phyloP scores from a whole-genome alignment of 345 rosid genomes.

The Eucalyptus viminalis region DNA sequence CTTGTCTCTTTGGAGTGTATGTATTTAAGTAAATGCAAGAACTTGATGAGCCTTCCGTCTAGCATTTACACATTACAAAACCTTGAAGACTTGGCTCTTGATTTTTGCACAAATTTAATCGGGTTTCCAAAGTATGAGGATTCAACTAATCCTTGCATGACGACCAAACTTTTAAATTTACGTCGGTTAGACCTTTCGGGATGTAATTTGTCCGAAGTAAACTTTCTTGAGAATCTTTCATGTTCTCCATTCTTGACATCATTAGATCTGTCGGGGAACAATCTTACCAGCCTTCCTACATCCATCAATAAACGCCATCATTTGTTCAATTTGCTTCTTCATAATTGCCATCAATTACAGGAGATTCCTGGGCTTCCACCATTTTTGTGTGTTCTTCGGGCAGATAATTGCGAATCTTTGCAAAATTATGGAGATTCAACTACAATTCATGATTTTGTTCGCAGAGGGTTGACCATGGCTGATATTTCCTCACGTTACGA shows the following conservation, averaged over 20 bases:
- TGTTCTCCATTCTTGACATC: neutral
- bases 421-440: neutral
- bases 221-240: neutral
- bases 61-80: neutral
- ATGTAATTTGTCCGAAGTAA: neutral
- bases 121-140: neutral
- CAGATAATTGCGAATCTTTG: rapidly evolving
- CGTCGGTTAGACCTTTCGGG: rapidly evolving
- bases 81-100: neutral
- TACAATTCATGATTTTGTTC: neutral
- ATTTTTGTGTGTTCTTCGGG: rapidly evolving
- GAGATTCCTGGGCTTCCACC: no score
- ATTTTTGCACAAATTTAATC: neutral
- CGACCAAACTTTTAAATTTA: neutral
- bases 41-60: neutral
- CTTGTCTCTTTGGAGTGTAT: rapidly evolving
- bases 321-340: rapidly evolving
- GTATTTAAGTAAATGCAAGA: rapidly evolving
- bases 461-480: neutral
- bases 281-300: no score
- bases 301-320: no score
- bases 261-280: no score
- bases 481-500: rapidly evolving
- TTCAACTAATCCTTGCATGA: neutral
- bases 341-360: no score